These are phyloP conservation scores for Diphasiastrum complanatum DNA, from an alignment of 83 land plant species.

Conservation along the genomic window DNA sequence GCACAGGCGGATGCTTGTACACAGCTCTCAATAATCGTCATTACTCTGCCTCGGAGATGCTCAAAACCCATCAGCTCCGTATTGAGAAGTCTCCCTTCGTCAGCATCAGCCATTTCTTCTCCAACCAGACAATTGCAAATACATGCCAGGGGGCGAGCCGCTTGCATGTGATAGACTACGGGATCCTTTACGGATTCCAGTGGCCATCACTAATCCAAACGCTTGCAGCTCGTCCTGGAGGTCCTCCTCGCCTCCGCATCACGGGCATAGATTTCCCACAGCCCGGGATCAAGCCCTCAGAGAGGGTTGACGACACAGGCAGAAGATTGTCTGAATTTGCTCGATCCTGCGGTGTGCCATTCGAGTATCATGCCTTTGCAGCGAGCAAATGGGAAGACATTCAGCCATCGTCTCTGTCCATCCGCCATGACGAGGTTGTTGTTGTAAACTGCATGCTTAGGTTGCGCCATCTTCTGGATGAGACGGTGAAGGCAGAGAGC, in stretches of 20 bases:
- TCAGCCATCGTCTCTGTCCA: constrained; percentile 34
- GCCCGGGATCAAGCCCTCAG: constrained; percentile 70
- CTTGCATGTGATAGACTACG: constrained; percentile 75
- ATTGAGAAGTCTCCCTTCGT: constrained; percentile 50
- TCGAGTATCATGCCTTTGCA: constrained; percentile 71
- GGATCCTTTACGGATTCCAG: constrained; percentile 66
- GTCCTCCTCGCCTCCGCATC: constrained; percentile 70
- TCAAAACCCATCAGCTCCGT: constrained; percentile 59
- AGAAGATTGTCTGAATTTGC: constrained; percentile 62
- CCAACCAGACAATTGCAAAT: constrained; percentile 57
- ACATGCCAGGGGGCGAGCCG: constrained; percentile 37
- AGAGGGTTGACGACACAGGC: constrained; percentile 67
- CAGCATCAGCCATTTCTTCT: constrained; percentile 52
- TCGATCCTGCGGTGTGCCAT: constrained; percentile 53
- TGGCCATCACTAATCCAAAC: constrained; percentile 76
- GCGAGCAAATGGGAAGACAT: constrained; percentile 72
- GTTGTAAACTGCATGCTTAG: constrained; percentile 59
- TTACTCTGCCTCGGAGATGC: constrained; percentile 42
- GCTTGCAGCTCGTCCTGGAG: constrained; percentile 46
- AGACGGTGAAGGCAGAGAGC: constrained; percentile 60
- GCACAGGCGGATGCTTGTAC: constrained; percentile 54
- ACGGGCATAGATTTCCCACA: constrained; percentile 84
- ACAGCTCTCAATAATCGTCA: constrained; percentile 21
- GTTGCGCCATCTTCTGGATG: constrained; percentile 61
- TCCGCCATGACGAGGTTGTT: constrained; percentile 51